phyloP scores from a whole-genome alignment of 148 eudicot species.

The Silene uniflora region DNA sequence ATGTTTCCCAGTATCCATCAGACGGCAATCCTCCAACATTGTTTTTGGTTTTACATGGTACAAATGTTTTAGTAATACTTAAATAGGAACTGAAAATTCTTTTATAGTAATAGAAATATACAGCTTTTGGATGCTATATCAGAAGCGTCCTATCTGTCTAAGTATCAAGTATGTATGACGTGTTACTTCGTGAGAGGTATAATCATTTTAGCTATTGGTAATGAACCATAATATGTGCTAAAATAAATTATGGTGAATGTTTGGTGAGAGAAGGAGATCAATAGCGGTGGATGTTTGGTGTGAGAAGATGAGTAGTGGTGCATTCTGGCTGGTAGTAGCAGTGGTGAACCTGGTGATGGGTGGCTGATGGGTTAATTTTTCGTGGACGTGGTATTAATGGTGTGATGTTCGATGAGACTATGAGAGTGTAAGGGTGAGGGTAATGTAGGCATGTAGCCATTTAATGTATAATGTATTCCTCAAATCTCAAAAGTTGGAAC shows the following conservation, averaged over 20 bases:
- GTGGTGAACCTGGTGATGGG: no score
- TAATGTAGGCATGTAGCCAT: not conserved
- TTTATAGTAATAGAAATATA: not conserved
- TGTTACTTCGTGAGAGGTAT: not conserved
- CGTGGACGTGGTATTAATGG: no score
- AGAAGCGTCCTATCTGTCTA: not conserved
- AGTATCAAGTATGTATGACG: not conserved
- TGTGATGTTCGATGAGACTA: no score
- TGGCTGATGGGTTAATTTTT: no score
- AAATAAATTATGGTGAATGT: not conserved
- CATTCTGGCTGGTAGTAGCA: no score
- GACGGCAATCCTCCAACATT: slow-evolving; percentile 98
- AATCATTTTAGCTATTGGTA: not conserved
- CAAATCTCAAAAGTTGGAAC: no score
- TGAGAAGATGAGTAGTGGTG: no score
- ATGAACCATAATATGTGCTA: slow-evolving; percentile 6
- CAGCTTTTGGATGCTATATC: not conserved
- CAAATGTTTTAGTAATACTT: slow-evolving; percentile 3
- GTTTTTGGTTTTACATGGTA: slow-evolving; percentile 84
- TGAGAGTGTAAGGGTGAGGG: not conserved
- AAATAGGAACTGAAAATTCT: not conserved
- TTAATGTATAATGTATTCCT: not conserved
- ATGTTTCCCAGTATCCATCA: slow-evolving; percentile 83
- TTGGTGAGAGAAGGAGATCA: no score
- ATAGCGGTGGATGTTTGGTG: no score